Evolutionary conservation across 2,329 filamentous ascomycete genomes (phyloP).

Genomic region (Cladosporium sp.): DNA sequence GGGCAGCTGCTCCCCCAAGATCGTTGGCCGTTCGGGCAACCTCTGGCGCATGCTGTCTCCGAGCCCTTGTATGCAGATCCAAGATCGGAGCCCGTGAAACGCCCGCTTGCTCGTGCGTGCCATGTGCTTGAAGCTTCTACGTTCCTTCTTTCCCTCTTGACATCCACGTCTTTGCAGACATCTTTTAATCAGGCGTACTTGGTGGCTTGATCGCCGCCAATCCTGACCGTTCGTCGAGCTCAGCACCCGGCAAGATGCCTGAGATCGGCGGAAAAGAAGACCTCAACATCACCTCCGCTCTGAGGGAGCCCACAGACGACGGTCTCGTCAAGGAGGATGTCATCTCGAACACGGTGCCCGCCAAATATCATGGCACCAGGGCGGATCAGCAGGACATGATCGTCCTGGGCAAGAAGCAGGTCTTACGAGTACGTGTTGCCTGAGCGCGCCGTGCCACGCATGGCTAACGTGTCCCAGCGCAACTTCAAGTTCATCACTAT

Average conservation of each 20-base stretch:
- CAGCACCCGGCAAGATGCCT: background rate
- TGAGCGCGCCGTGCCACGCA: no score
- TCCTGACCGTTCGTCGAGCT: background rate
- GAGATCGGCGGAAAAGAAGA: constrained; percentile 3
- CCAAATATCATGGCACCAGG: constrained; percentile 12
- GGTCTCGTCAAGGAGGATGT: constrained; percentile 5
- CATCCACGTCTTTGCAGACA: background rate
- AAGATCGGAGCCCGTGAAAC: constrained; percentile 4
- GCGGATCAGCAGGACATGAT: constrained; percentile 13
- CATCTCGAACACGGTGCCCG: constrained; percentile 2
- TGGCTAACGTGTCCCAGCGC: constrained; percentile 13
- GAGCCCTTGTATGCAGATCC: background rate
- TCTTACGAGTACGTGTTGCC: constrained; percentile 2
- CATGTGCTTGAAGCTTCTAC: constrained; percentile 7
- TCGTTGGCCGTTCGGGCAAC: background rate
- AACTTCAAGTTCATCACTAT: constrained; percentile 27
- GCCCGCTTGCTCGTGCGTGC: constrained; percentile 6
- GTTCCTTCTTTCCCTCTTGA: background rate
- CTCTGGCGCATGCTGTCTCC: background rate
- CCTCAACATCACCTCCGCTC: constrained; percentile 1
- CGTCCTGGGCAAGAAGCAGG: constrained; percentile 9
- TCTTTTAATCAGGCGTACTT: background rate
- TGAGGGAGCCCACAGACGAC: background rate
- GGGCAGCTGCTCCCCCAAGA: no score
- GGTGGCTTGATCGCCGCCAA: background rate